These are phyloP conservation scores for Orobanche coerulescens DNA, from an alignment of 257 asterid species.

Conservation along the genomic window DNA sequence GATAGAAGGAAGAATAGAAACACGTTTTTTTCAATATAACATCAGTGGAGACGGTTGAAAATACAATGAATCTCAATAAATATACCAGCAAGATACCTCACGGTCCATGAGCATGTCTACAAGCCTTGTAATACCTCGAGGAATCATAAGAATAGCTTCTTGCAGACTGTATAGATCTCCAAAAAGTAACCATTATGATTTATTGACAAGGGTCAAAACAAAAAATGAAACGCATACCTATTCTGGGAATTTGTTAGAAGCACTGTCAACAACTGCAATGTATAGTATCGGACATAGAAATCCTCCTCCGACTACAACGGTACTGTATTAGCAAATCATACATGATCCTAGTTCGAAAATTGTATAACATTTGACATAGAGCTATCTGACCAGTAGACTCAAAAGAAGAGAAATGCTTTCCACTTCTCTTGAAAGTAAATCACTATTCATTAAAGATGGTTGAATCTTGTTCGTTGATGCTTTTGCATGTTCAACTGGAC, in stretches of 20 bases:
- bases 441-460: slow-evolving; percentile 12
- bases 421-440: slow-evolving; percentile 9
- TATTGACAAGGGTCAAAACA: neutral
- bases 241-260: slow-evolving; percentile 83
- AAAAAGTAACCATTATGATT: slow-evolving; percentile 1
- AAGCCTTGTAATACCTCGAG: slow-evolving; percentile 84
- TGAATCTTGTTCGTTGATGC: slow-evolving; percentile 3
- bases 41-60: slow-evolving; percentile 1
- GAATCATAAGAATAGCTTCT: slow-evolving; percentile 89
- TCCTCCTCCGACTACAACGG: slow-evolving; percentile 38
- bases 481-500: neutral
- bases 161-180: slow-evolving; percentile 57
- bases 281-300: slow-evolving; percentile 84
- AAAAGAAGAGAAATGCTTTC: slow-evolving; percentile 75
- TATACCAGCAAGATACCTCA: slow-evolving; percentile 56
- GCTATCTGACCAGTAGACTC: slow-evolving; percentile 72
- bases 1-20: slow-evolving; percentile 4
- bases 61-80: neutral
- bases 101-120: slow-evolving; percentile 99
- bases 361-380: slow-evolving; percentile 10
- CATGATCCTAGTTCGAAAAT: too few relatives aligned
- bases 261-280: slow-evolving; percentile 80
- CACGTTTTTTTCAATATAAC: slow-evolving; percentile 1
- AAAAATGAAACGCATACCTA: slow-evolving; percentile 39
- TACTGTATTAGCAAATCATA: too few relatives aligned